Evolutionary conservation across 805 yeast genomes (phyloP), one percentile per base, ranked within the genome.

Genomic region (Brettanomyces custersianus): DNA sequence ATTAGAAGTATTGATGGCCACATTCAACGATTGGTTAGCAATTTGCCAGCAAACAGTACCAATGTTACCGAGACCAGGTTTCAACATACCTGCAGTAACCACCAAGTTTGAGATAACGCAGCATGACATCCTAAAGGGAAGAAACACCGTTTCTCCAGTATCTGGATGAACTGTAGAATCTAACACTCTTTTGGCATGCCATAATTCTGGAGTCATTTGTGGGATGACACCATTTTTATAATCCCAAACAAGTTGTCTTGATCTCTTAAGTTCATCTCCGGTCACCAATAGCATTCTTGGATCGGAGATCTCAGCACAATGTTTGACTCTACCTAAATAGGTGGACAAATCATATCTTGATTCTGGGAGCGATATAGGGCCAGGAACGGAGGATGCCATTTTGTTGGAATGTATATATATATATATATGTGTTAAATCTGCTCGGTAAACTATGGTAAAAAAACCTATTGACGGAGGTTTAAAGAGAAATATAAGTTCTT

Each of bases 41-140:
- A 92, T 75, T 63, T 92, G 99, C 99, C 98, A 92, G 61, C 92
- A 90, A 17, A 87, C 55, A 0, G 97, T 90, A 26, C 98, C 99
- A 0, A 72, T 75, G 8, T 87, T 77, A 8, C 95, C 94, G 53
- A 92, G 59, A 38, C 83, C 82, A 6, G 99, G 99, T 2, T 96
- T 90, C 45, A 92, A 71, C 99, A 92, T 92, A 45, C 99, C 99
- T 4, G 82, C 90, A 5, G 97, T 90, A 34, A 92, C 97, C 17
- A 90, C 90, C 59, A 92, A 63, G 58, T 92, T 92, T 9, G 95
- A 85, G 36, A 92, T 65, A 13, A 92, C 99, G 63, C 92, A 86
- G 22, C 90, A 80, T 18, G 96, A 86, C 99, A 92, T 92, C 61
- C 99, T 74, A 62, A 92, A 92, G 3, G 99, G 99, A 37, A 92